Evolutionary conservation across 2,329 filamentous ascomycete genomes (phyloP).

Genomic region (Cordyceps cicadae): DNA sequence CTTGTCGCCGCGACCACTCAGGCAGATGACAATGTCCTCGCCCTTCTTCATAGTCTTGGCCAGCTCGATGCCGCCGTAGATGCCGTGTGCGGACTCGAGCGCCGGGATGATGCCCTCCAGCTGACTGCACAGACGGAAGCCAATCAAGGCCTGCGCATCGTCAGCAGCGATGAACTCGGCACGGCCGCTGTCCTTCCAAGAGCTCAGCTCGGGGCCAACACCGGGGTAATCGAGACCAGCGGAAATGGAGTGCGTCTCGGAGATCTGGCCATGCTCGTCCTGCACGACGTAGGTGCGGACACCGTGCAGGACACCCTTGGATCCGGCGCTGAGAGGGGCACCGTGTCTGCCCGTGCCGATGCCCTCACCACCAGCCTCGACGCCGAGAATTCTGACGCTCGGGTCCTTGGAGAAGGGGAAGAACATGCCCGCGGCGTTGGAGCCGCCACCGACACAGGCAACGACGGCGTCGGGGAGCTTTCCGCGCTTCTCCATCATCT

Average conservation of each 20-base stretch:
- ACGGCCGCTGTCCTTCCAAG: conserved; percentile 84
- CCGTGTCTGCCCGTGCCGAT: conserved; percentile 78
- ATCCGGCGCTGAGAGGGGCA: conserved; percentile 77
- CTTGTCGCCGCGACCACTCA: conserved; percentile 93
- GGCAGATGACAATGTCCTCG: conserved; percentile 85
- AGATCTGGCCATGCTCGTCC: conserved; percentile 85
- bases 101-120: conserved; percentile 96
- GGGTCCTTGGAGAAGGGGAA: conserved; percentile 85
- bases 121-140: conserved; percentile 77
- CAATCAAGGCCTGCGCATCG: conserved; percentile 80
- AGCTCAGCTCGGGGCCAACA: conserved; percentile 83
- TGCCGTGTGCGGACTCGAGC: conserved; percentile 85
- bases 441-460: conserved; percentile 91
- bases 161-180: conserved; percentile 88
- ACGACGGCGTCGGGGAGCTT: conserved; percentile 94
- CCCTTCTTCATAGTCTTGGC: conserved; percentile 88
- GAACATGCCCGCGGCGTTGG: conserved; percentile 96
- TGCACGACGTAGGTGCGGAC: conserved; percentile 95
- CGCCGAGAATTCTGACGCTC: conserved; percentile 79
- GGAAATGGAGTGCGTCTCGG: conserved; percentile 91
- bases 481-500: conserved; percentile 76
- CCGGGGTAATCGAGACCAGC: conserved; percentile 96
- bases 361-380: conserved; percentile 92
- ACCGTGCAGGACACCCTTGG: conserved; percentile 89
- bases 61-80: conserved; percentile 80